Evolutionary conservation across 345 rosid genomes (phyloP).

Genomic region (Tarenaya hassleriana): DNA sequence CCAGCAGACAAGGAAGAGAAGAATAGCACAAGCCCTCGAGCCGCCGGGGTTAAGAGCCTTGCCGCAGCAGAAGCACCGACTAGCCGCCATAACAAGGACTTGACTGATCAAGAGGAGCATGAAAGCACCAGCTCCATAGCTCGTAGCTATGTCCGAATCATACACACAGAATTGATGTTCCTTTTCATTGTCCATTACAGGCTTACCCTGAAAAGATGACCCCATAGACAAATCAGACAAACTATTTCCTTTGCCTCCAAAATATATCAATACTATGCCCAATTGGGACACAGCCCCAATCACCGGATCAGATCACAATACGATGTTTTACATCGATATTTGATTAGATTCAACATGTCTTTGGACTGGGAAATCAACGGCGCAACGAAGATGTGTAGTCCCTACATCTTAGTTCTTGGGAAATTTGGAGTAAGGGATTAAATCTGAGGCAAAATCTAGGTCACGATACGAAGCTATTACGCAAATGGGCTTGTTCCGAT

Average conservation of each 20-base stretch:
- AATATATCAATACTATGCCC: too few species aligned
- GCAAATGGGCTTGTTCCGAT: too few species aligned
- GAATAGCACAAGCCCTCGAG: slow-evolving; percentile 77
- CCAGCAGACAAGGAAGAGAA: slow-evolving; percentile 89
- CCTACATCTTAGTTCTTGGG: too few species aligned
- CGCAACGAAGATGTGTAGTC: too few species aligned
- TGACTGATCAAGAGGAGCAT: slow-evolving; percentile 69
- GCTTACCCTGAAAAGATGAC: slow-evolving; percentile 41
- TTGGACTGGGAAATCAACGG: too few species aligned
- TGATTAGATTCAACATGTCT: too few species aligned
- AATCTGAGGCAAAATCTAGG: too few species aligned
- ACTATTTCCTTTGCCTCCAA: neutral
- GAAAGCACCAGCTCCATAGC: slow-evolving; percentile 86
- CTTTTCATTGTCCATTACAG: slow-evolving; percentile 40
- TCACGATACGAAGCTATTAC: too few species aligned
- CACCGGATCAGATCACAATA: too few species aligned
- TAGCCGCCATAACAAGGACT: slow-evolving; percentile 68
- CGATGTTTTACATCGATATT: too few species aligned
- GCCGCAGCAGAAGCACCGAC: slow-evolving; percentile 89
- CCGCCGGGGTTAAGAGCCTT: slow-evolving; percentile 75
- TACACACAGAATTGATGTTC: slow-evolving; percentile 57
- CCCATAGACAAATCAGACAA: neutral
- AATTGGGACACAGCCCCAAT: too few species aligned
- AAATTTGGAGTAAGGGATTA: too few species aligned
- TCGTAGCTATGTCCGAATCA: slow-evolving; percentile 84